Percentiles rank a stretch among this genome's conserved stretches.
These are phyloP conservation scores for Aspergillus pseudoglaucus DNA, from an alignment of 2,329 filamentous ascomycete genomes.

Conservation along the genomic window DNA sequence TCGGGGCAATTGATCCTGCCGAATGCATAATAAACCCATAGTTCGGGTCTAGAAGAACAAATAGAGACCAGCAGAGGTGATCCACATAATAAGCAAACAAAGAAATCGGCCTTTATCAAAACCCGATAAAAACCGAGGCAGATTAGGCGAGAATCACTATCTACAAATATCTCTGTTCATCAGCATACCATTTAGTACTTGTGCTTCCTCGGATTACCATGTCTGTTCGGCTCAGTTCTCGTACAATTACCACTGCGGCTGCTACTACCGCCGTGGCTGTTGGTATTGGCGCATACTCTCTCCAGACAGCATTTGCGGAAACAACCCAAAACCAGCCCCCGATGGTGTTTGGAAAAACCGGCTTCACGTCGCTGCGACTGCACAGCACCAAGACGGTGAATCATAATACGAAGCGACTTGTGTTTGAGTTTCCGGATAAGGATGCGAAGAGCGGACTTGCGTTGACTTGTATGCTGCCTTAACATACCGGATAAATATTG, in stretches of 20 bases:
- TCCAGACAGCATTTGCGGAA: slow-evolving; percentile 5
- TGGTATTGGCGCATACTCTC: slow-evolving; percentile 4
- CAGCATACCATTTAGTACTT: no score
- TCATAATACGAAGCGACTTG: slow-evolving; percentile 53
- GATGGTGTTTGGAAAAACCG: slow-evolving; percentile 6
- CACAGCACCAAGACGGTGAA: slow-evolving; percentile 50
- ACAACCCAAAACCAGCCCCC: slow-evolving; percentile 5
- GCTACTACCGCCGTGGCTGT: neutral
- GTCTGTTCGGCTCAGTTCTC: no score
- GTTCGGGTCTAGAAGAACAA: no score
- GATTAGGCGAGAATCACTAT: no score
- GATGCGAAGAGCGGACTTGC: slow-evolving; percentile 45
- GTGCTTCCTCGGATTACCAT: no score
- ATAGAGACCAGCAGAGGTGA: no score
- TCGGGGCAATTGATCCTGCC: no score
- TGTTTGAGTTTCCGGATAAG: slow-evolving; percentile 49
- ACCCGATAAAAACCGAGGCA: no score
- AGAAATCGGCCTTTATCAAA: no score
- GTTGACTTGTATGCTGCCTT: slow-evolving; percentile 9
- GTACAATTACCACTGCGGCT: neutral
- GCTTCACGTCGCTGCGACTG: slow-evolving; percentile 45
- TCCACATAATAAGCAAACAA: no score
- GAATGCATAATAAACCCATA: no score
- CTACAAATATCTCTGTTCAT: no score
- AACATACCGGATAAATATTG: neutral